Conservation (phyloP, 2,329 filamentous ascomycete species). For the Fusarium liriodendri region DNA sequence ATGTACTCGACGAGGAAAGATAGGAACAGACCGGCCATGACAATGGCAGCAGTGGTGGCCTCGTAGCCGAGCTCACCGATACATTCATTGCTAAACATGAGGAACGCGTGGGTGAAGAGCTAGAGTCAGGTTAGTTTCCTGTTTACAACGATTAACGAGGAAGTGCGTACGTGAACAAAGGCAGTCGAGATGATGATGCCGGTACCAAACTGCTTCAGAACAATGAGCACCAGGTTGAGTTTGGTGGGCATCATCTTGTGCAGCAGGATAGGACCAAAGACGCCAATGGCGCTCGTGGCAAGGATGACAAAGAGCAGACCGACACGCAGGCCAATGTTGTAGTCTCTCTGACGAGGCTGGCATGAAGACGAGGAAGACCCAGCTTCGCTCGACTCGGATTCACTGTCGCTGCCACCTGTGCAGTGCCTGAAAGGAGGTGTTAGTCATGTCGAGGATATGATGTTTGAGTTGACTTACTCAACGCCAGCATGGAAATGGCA, state of each 20-base stretch:
- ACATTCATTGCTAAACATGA: conserved; percentile 80
- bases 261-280: conserved; percentile 75
- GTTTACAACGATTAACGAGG: not conserved
- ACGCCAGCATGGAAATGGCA: conserved; percentile 83
- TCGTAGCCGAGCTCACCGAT: conserved; percentile 75
- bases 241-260: conserved; percentile 66
- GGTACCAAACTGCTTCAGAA: conserved; percentile 80
- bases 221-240: conserved; percentile 63
- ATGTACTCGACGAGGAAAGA: conserved; percentile 78
- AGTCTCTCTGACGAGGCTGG: conserved; percentile 61
- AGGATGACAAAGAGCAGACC: conserved; percentile 80
- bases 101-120: conserved; percentile 77
- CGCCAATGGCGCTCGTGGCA: conserved; percentile 74
- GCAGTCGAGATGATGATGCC: conserved; percentile 79
- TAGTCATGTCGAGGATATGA: not conserved
- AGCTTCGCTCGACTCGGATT: conserved; percentile 37
- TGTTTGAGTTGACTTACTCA: conserved; percentile 63
- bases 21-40: conserved; percentile 79
- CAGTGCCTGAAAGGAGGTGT: conserved; percentile 62
- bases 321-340: conserved; percentile 75
- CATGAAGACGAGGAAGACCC: conserved; percentile 55
- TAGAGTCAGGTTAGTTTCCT: conserved; percentile 45
- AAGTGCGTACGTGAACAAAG: conserved; percentile 69
- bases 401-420: conserved; percentile 59
- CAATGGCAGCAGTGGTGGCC: conserved; percentile 74